Percentiles rank a stretch among this genome's conserved stretches.
phyloP scores from a whole-genome alignment of 257 asterid species.

The Thymus mandschuricus region DNA sequence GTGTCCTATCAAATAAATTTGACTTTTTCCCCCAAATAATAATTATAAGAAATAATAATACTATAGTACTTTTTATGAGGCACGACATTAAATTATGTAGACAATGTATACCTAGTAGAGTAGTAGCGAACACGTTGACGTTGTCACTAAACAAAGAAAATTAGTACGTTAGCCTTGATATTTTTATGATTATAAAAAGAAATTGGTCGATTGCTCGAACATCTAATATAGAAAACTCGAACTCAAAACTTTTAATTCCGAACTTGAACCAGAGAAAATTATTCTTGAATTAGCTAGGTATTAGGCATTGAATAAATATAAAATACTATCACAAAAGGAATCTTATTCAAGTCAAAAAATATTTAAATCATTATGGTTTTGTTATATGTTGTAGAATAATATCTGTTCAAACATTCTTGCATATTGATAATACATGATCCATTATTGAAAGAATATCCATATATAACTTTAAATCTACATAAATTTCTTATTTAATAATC shows the following conservation, averaged over 20 bases:
- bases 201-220: neutral
- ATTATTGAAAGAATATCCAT: slow-evolving; percentile 10
- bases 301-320: too few relatives aligned
- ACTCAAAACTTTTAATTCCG: neutral
- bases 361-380: neutral
- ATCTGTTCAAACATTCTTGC: slow-evolving; percentile 19
- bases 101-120: too few relatives aligned
- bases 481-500: too few relatives aligned
- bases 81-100: too few relatives aligned
- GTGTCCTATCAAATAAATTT: too few relatives aligned
- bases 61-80: too few relatives aligned
- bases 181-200: too few relatives aligned
- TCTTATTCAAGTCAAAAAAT: neutral
- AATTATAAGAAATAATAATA: too few relatives aligned
- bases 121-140: too few relatives aligned
- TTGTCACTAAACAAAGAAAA: too few relatives aligned
- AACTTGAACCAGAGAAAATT: slow-evolving; percentile 14
- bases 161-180: too few relatives aligned
- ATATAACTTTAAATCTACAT: neutral
- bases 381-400: neutral
- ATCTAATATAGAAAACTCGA: neutral
- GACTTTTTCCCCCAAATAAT: too few relatives aligned
- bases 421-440: neutral
- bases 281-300: neutral
- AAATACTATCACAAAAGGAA: neutral